Conservation (phyloP, 495 filamentous ascomycete species). For the Neurospora hispaniola region DNA sequence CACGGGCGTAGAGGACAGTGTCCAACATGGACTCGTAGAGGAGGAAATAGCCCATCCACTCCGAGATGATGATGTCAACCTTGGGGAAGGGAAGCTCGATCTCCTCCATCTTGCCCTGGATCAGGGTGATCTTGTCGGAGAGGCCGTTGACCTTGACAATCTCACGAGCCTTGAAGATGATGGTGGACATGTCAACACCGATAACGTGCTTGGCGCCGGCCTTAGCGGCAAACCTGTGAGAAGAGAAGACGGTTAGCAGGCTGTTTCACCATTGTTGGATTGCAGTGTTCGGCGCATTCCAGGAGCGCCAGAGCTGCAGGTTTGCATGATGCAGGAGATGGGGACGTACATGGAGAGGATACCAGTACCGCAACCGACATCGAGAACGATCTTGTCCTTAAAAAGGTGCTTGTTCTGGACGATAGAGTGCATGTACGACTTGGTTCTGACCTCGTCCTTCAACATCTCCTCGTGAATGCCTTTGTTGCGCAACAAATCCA, state of each 20-base stretch:
- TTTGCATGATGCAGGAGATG: neutral
- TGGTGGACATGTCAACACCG: slow-evolving; percentile 87
- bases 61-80: slow-evolving; percentile 91
- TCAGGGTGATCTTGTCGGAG: slow-evolving; percentile 63
- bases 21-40: slow-evolving; percentile 94
- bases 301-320: neutral
- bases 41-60: slow-evolving; percentile 96
- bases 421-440: slow-evolving; percentile 92
- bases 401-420: slow-evolving; percentile 89
- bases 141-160: slow-evolving; percentile 77
- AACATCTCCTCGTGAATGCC: slow-evolving; percentile 98
- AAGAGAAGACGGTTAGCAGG: slow-evolving; percentile 4
- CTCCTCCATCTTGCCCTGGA: slow-evolving; percentile 90
- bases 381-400: slow-evolving; percentile 79
- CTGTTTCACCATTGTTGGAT: neutral
- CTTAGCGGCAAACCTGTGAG: slow-evolving; percentile 64
- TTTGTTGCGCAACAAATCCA: slow-evolving; percentile 23
- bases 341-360: slow-evolving; percentile 69
- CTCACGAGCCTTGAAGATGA: slow-evolving; percentile 78
- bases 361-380: slow-evolving; percentile 87
- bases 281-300: neutral
- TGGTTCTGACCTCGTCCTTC: slow-evolving; percentile 97
- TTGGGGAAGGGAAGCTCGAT: slow-evolving; percentile 65
- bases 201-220: slow-evolving; percentile 86
- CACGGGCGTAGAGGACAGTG: slow-evolving; percentile 80